Evolutionary conservation across 2,329 filamentous ascomycete genomes (phyloP), one percentile per base, ranked within the genome.

Genomic region (Venturia nashicola): DNA sequence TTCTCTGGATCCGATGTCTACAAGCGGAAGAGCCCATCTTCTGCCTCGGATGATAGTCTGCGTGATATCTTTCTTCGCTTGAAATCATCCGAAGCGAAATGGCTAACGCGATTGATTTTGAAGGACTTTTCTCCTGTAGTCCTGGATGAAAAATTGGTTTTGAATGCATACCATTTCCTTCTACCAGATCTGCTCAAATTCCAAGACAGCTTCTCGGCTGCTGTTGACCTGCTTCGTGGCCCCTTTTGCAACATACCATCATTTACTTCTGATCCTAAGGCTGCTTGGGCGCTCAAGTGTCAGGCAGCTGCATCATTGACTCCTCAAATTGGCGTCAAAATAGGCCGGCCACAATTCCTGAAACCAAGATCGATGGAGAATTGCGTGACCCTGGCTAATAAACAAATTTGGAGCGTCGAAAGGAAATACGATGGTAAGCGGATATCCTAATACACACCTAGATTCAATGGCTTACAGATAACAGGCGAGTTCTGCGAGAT

Each of bases 401-500:
- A 80, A 0, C 77, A 82, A 18, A 82, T 76, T 14, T 84, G 92
- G 82, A 89, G 87, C 65, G 81, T 91, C 32, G 90, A 96, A 72
- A 80, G 86, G 61, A 96, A 96, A 71, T 84, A 95, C 66, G 91
- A 96, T 69, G 91, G 51, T 36, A 57, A 57, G 14, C 32, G 5
- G 8, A 51, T 51, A 4, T 16, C 0, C 4, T 8, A 51, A 4
- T n/a, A 11, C 20, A 16, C 12, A 3, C 27, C 12, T 8, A 20
- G 20, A 8, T 11, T 51, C 20, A 1, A 36, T 34, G 20, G 48
- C 51, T 57, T 7, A 57, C 18, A 20, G 27, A 18, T 3, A 18
- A 18, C 27, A 57, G 51, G 89, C 39, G 91, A 96, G 73, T 96
- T 94, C 68, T 95, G 90, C 68, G 91, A 96, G 72, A 85, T 96